Conservation (phyloP, 441 rosid species). For the Bocquillonia castaneifolia region DNA sequence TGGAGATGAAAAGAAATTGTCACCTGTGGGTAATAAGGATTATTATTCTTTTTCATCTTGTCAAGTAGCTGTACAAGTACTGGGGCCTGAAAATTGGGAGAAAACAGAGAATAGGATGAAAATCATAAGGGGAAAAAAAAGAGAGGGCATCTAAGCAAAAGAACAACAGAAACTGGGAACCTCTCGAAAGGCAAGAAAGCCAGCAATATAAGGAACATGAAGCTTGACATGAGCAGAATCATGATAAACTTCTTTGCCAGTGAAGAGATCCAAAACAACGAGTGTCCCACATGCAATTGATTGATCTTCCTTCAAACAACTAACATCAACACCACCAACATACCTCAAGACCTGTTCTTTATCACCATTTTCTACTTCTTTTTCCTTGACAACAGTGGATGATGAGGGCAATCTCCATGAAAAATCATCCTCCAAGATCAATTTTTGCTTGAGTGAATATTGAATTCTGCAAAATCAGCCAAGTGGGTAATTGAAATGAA, state of each 20-base stretch:
- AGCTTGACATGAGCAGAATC: slow-evolving; percentile 44
- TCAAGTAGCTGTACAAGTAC: slow-evolving; percentile 55
- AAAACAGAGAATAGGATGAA: not conserved
- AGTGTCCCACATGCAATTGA: slow-evolving; percentile 69
- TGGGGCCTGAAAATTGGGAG: slow-evolving; percentile 46
- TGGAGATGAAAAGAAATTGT: not conserved
- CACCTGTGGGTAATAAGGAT: slow-evolving; percentile 76
- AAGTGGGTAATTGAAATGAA: not conserved
- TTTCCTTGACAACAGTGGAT: too few relatives aligned
- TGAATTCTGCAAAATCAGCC: slow-evolving; percentile 42
- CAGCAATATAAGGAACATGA: slow-evolving; percentile 67
- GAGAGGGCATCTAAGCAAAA: not conserved
- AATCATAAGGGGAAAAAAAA: not conserved
- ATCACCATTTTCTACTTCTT: slow-evolving; percentile 12
- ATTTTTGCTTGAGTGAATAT: slow-evolving; percentile 44
- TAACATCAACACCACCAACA: slow-evolving; percentile 85
- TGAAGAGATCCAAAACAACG: slow-evolving; percentile 56
- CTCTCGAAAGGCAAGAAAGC: slow-evolving; percentile 89
- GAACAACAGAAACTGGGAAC: slow-evolving; percentile 25
- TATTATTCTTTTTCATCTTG: slow-evolving; percentile 47
- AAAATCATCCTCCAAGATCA: slow-evolving; percentile 58
- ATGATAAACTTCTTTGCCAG: slow-evolving; percentile 44
- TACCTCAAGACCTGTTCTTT: slow-evolving; percentile 40
- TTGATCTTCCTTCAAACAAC: slow-evolving; percentile 67
- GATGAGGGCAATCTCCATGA: slow-evolving; percentile 40